These are phyloP conservation scores for Suhomyces faveliae DNA, from an alignment of 805 yeast species.

Conservation along the genomic window DNA sequence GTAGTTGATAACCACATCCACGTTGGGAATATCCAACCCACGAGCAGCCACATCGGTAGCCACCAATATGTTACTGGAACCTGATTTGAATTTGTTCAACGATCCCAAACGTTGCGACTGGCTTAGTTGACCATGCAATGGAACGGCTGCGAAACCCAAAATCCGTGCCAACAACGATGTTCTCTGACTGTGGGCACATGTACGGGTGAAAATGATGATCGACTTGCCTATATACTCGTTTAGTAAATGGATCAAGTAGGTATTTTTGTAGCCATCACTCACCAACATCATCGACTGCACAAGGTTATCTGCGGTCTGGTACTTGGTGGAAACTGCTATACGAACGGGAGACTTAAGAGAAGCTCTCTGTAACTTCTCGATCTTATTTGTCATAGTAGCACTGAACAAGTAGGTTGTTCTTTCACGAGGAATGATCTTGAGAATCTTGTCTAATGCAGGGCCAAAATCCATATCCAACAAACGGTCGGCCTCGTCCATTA, in stretches of 20 bases:
- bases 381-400: conserved; percentile 96
- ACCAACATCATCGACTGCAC: conserved; percentile 86
- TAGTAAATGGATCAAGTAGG: conserved; percentile 75
- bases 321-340: conserved; percentile 83
- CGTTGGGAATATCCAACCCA: conserved; percentile 82
- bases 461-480: conserved; percentile 95
- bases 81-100: conserved; percentile 73
- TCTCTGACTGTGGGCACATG: conserved; percentile 93
- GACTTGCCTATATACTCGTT: conserved; percentile 85
- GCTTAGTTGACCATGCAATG: conserved; percentile 88
- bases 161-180: conserved; percentile 77
- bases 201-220: conserved; percentile 85
- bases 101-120: conserved; percentile 85
- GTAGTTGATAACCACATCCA: conserved; percentile 72
- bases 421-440: conserved; percentile 79
- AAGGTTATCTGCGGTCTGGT: conserved; percentile 92
- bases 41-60: conserved; percentile 91
- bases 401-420: conserved; percentile 85
- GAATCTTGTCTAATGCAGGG: conserved; percentile 84
- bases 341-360: conserved; percentile 85
- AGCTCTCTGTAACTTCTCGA: conserved; percentile 92
- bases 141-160: conserved; percentile 85
- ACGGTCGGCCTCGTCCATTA: conserved; percentile 97
- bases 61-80: conserved; percentile 63
- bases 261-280: conserved; percentile 90